These are phyloP conservation scores for Debaryomyces psychrophilus DNA, from an alignment of 1,139 yeast species.

Conservation along the genomic window DNA sequence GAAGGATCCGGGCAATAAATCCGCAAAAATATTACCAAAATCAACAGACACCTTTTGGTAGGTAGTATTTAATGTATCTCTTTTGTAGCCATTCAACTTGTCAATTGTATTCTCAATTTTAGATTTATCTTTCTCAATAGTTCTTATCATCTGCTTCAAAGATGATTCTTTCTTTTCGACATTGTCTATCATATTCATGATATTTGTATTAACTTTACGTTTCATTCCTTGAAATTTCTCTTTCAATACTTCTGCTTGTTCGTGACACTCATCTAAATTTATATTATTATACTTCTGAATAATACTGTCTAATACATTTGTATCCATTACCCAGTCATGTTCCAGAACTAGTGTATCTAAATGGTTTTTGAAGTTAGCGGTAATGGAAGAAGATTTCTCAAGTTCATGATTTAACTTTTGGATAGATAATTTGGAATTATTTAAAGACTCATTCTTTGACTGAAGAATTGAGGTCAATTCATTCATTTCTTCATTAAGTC, in stretches of 20 bases:
- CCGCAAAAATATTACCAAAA: conserved; percentile 91
- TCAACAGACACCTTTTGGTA: conserved; percentile 85
- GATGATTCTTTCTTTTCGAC: conserved; percentile 87
- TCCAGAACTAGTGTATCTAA: conserved; percentile 56
- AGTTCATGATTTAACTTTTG: conserved; percentile 69
- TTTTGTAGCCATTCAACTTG: conserved; percentile 85
- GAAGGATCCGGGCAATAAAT: conserved; percentile 84
- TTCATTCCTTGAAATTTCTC: conserved; percentile 75
- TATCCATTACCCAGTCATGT: conserved; percentile 76
- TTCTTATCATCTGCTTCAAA: conserved; percentile 76
- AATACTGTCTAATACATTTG: conserved; percentile 54
- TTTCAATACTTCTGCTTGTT: conserved; percentile 57
- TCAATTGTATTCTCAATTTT: conserved; percentile 88
- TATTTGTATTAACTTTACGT: conserved; percentile 82
- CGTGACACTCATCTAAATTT: conserved; percentile 63
- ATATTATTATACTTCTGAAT: conserved; percentile 63
- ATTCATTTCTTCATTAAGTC: conserved; percentile 76
- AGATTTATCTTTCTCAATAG: conserved; percentile 86
- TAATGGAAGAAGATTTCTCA: conserved; percentile 55
- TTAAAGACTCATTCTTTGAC: conserved; percentile 53
- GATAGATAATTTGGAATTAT: conserved; percentile 54
- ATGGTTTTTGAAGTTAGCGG: conserved; percentile 42
- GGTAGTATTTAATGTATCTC: conserved; percentile 79
- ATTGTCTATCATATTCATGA: conserved; percentile 92
- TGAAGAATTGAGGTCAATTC: conserved; percentile 60